Evolutionary conservation across 257 asterid genomes (phyloP), one percentile per base, ranked within the genome.

Genomic region (Fraxinus americana): DNA sequence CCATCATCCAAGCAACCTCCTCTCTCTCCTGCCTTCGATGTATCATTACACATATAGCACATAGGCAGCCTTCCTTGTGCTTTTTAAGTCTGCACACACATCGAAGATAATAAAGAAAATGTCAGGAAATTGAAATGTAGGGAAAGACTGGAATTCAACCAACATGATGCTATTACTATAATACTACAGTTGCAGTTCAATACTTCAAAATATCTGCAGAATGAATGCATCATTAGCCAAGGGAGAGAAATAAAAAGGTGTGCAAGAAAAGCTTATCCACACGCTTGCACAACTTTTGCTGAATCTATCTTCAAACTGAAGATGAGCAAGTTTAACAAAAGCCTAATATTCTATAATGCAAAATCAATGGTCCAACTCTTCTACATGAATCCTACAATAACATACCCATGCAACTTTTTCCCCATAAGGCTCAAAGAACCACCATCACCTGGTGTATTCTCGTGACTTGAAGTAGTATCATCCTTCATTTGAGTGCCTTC

Each of bases 21-120:
- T 90, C 97, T 17, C 94, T 83, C 87, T 95, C 99, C 83, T 92
- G 94, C 86, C 98, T 87, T 72, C 96, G 92, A 7, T 97, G 89
- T 94, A 95, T 95, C 99, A 95, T 95, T 74, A 95, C 87, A 84
- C 97, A 95, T 77, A 95, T 95, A 65, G 99, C 98, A 85, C 99
- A 95, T 80, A 86, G 92, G 77, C 99, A 95, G 34, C 97, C 97
- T 71, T 93, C 97, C 82, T 95, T 93, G 85, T 95, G 99, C 89
- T 89, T 91, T 90, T 90, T 95, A 48, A 95, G 97, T 77, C 99
- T 93, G 88, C 77, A 77, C 14, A 1, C 12, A n/a, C 25, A 41
- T 25, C 2, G 63, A 41, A 71, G 29, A 35, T 9, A 67, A 43
- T 19, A 10, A 25, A 79, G 50, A 78, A 30, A 41, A 34, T 25